phyloP scores from a whole-genome alignment of 1,139 yeast genomes.

The Taiozyma sp. region DNA sequence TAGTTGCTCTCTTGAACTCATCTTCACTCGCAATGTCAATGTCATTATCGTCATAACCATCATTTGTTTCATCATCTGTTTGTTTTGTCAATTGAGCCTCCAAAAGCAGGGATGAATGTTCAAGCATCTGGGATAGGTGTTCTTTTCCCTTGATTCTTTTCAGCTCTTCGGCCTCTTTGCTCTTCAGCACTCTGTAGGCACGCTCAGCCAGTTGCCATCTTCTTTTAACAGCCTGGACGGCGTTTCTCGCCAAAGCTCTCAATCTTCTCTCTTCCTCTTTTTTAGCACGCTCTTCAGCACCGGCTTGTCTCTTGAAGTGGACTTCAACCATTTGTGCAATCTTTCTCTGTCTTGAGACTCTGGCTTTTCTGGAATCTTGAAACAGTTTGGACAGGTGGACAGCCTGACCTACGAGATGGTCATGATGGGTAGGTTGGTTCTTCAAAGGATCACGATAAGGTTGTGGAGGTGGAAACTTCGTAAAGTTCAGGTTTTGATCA shows the following conservation, averaged over 20 bases:
- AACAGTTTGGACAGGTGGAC: slow-evolving; percentile 66
- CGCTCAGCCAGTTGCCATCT: slow-evolving; percentile 91
- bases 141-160: slow-evolving; percentile 78
- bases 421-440: slow-evolving; percentile 55
- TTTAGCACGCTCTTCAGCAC: slow-evolving; percentile 80
- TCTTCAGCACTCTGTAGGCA: slow-evolving; percentile 54
- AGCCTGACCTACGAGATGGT: slow-evolving; percentile 76
- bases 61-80: slow-evolving; percentile 22
- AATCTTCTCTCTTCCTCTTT: slow-evolving; percentile 68
- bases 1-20: slow-evolving; percentile 12
- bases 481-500: slow-evolving; percentile 34
- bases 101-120: slow-evolving; percentile 83
- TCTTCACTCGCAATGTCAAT: slow-evolving; percentile 26
- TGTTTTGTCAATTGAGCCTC: slow-evolving; percentile 69
- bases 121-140: slow-evolving; percentile 83
- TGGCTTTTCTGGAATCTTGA: slow-evolving; percentile 61
- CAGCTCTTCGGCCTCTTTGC: slow-evolving; percentile 61
- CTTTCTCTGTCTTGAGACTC: slow-evolving; percentile 64
- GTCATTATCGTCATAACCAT: slow-evolving; percentile 29
- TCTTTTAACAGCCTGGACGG: slow-evolving; percentile 80
- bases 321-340: slow-evolving; percentile 80
- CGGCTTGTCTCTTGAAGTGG: slow-evolving; percentile 80
- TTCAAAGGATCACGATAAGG: slow-evolving; percentile 37
- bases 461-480: slow-evolving; percentile 25
- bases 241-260: slow-evolving; percentile 66